A percentile compares a stretch with the other conserved stretches of the same genome.
Conservation (phyloP, 345 rosid species). For the Eucalyptus coolabah region DNA sequence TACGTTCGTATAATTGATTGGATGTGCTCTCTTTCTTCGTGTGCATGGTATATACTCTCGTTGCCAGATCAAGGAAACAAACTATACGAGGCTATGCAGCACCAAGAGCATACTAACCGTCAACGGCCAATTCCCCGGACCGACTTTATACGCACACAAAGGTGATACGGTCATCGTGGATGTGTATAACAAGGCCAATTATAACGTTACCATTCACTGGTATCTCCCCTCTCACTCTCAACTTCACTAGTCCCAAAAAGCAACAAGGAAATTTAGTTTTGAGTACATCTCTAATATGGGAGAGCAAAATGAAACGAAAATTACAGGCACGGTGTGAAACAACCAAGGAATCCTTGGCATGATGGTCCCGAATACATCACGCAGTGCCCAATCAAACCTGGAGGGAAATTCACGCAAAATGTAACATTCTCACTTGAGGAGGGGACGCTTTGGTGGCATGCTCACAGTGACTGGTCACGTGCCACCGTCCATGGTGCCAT, state of each 20-base stretch:
- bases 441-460: constrained; percentile 20
- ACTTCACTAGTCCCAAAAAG: not conserved
- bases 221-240: not conserved
- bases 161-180: constrained; percentile 8
- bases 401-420: constrained; percentile 1
- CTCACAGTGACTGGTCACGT: constrained; percentile 14
- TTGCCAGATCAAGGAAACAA: constrained; percentile 1
- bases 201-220: constrained; percentile 19
- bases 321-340: constrained; percentile 27
- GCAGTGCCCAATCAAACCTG: constrained; percentile 15
- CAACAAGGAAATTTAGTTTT: not conserved
- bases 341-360: constrained; percentile 25
- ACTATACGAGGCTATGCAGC: constrained; percentile 8
- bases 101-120: constrained; percentile 19
- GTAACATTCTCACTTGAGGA: constrained; percentile 8
- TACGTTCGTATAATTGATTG: not conserved
- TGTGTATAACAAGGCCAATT: constrained; percentile 1
- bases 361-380: constrained; percentile 33
- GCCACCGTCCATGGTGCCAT: constrained; percentile 21
- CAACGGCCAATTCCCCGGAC: constrained; percentile 16
- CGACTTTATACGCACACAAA: constrained; percentile 1
- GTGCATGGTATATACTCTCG: not conserved
- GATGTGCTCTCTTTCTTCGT: not conserved
- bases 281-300: not conserved
- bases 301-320: not conserved